A percentile compares a stretch with the other conserved stretches of the same genome.
Evolutionary conservation across 345 rosid genomes (phyloP).

Genomic region (Linum lewisii): DNA sequence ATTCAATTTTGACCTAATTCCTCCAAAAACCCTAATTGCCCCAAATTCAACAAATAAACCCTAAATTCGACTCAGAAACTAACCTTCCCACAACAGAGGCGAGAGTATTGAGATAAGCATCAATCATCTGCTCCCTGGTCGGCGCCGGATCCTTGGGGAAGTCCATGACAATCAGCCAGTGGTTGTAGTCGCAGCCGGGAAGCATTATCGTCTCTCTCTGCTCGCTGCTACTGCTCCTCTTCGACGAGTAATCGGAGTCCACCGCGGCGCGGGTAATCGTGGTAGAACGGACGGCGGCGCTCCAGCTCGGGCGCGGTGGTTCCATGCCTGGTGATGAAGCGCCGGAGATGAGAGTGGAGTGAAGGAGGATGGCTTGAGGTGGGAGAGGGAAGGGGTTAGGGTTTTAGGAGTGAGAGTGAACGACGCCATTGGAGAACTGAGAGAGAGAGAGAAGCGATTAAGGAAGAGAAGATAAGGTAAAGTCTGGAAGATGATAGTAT

Average conservation of each 20-base stretch:
- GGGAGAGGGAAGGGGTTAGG: slow-evolving; percentile 20
- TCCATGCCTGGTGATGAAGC: not conserved
- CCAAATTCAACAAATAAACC: not conserved
- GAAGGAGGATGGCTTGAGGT: slow-evolving; percentile 22
- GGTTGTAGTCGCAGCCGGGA: slow-evolving; percentile 89
- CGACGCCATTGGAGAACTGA: slow-evolving; percentile 38
- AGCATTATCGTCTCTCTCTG: slow-evolving; percentile 88
- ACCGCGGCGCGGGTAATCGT: slow-evolving; percentile 26
- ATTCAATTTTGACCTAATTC: not conserved
- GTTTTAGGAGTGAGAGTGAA: slow-evolving; percentile 17
- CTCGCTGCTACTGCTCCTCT: slow-evolving; percentile 56
- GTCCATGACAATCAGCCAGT: slow-evolving; percentile 96
- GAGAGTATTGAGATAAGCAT: slow-evolving; percentile 77
- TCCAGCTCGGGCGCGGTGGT: not conserved
- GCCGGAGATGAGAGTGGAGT: slow-evolving; percentile 10
- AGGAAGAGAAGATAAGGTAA: not conserved
- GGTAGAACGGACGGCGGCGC: not conserved
- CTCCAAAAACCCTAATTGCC: not conserved
- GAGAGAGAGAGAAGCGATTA: not conserved
- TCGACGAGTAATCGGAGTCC: slow-evolving; percentile 54
- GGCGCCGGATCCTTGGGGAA: slow-evolving; percentile 97
- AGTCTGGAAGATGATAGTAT: too few species aligned
- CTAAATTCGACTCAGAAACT: not conserved
- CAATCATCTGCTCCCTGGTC: slow-evolving; percentile 88
- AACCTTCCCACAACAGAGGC: slow-evolving; percentile 87